A percentile compares a stretch with the other conserved stretches of the same genome.
phyloP scores from a whole-genome alignment of 2,329 filamentous ascomycete species.

The Corynespora cassiicola region DNA sequence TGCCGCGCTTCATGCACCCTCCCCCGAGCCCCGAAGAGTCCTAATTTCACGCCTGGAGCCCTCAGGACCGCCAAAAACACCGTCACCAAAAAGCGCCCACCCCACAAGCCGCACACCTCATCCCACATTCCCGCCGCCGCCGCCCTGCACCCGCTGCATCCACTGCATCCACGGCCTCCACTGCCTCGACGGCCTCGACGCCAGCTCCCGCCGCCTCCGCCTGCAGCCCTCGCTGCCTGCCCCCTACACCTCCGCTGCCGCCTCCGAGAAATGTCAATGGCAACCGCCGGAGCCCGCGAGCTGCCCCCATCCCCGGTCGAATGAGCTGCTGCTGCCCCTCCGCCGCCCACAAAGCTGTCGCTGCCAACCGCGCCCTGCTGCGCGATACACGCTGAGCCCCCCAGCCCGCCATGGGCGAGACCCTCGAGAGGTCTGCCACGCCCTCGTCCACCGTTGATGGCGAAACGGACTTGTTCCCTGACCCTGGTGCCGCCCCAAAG shows the following conservation, averaged over 20 bases:
- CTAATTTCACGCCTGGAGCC: too few relatives aligned
- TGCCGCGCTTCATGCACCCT: too few relatives aligned
- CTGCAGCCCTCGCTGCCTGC: not conserved
- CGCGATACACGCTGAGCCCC: constrained; percentile 11
- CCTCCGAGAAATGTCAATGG: constrained; percentile 36
- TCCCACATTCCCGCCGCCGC: not conserved
- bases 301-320: constrained; percentile 30
- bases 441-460: constrained; percentile 14
- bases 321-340: constrained; percentile 27
- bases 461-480: constrained; percentile 12
- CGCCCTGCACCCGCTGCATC: too few relatives aligned
- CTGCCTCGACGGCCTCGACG: not conserved
- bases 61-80: too few relatives aligned
- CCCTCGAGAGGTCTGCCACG: constrained; percentile 23
- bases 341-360: constrained; percentile 7
- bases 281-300: constrained; percentile 21
- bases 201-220: not conserved
- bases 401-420: constrained; percentile 36
- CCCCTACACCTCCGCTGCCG: not conserved
- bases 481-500: constrained; percentile 17
- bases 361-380: not conserved
- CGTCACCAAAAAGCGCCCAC: too few relatives aligned
- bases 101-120: not conserved
- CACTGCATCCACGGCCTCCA: not conserved
- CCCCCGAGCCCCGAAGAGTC: too few relatives aligned